Base-by-base conservation (phyloP, 345 rosid genomes). In the Carallia brachiata region DNA sequence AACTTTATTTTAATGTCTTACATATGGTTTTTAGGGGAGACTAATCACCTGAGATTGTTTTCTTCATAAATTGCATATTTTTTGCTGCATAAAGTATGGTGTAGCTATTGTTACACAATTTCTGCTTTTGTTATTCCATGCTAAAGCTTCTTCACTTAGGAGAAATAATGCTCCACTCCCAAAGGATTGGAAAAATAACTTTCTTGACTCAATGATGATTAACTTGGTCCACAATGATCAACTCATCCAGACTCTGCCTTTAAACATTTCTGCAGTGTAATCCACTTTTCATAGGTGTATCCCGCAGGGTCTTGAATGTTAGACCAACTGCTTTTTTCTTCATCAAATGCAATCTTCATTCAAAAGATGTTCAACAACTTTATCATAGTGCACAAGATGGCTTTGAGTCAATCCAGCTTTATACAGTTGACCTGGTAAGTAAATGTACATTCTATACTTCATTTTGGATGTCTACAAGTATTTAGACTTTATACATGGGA, bases 291-390 rank as follows among this genome's bases (percentile, higher is more conserved):
- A 86, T 91, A 4, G 98, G 98, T 63, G 68, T 94, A 75, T 87
- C 97, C 55, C 79, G 86, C 32, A 84, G 97, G 82, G 79, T 71
- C 76, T 71, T 90, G 79, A 91, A 94, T 75, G 95, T 80, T 37
- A 84, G 97, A 67, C 96, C 98, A 61, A 72, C 95, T 81, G 87
- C 88, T 58, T 94, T 91, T 86, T 91, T 91, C 93, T 87, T 74
- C 66, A 73, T 91, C 79, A 86, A 81, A 77, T 90, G 97, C 75
- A 74, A 75, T 72, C 87, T 90, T 67, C 79, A 61, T 53, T 90
- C 97, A 17, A 78, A 88, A 70, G 97, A 91, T 77, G 80, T 94
- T 80, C 90, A 80, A 28, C 82, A 72, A 36, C 69, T 85, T 50
- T 91, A 91, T 77, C 79, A 85, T 58, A 73, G 60, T 31, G 97